phyloP scores from a whole-genome alignment of 495 filamentous ascomycete species.

The Neurospora terricola region DNA sequence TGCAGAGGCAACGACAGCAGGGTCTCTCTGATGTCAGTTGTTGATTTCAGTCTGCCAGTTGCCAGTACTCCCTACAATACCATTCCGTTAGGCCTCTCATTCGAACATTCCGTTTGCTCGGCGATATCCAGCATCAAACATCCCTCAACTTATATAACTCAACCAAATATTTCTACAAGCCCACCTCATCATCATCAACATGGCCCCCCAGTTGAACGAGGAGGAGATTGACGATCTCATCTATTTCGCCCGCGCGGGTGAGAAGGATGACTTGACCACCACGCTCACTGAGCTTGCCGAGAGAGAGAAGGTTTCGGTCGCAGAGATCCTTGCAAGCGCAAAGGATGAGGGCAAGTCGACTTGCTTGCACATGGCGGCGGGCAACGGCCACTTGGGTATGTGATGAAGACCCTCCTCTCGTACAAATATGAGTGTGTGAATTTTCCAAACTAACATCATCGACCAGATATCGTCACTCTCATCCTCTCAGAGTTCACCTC shows the following conservation, averaged over 20 bases:
- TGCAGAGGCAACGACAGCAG: slow-evolving; percentile 1
- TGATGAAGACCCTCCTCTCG: neutral
- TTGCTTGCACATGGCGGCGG: slow-evolving; percentile 78
- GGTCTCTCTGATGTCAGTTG: neutral
- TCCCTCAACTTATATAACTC: neutral
- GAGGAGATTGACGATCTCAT: slow-evolving; percentile 84
- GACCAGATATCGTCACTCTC: slow-evolving; percentile 29
- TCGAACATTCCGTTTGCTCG: neutral
- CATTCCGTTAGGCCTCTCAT: neutral
- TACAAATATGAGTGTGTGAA: neutral
- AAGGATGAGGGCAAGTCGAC: slow-evolving; percentile 64
- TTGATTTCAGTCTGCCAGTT: neutral
- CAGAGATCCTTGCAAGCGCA: slow-evolving; percentile 52
- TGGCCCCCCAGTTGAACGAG: slow-evolving; percentile 47
- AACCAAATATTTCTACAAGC: neutral
- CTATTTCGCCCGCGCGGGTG: slow-evolving; percentile 69
- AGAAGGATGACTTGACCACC: slow-evolving; percentile 55
- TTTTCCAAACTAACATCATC: neutral
- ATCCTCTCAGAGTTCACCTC: slow-evolving; percentile 30
- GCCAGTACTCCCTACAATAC: neutral
- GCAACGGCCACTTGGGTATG: slow-evolving; percentile 76
- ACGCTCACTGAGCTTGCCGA: slow-evolving; percentile 47
- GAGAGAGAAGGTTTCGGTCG: slow-evolving; percentile 40
- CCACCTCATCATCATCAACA: slow-evolving; percentile 7
- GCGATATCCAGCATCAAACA: neutral